Evolutionary conservation across 257 asterid species (phyloP), one percentile per base, ranked within the genome.

Genomic region (Rauvolfia tetraphylla): DNA sequence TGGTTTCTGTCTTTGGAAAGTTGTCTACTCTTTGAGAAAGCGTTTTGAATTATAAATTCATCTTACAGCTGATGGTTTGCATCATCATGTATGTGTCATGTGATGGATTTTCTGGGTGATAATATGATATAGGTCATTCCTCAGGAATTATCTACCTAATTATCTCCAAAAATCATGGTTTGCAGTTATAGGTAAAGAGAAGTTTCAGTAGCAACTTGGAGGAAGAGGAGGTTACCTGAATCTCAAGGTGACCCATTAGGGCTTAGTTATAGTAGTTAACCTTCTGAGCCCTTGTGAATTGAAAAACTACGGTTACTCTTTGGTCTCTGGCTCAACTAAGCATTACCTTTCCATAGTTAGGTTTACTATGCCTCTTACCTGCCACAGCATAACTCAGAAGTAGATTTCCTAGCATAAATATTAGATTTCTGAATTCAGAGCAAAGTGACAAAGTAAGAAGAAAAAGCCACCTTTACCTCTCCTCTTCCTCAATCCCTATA

Each of bases 71-170:
- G 27, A 68, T 22, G 3, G 59, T 53, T 29, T 41, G 38, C 41
- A 7, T 27, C 3, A 20, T 38, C 31, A 11, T 67, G 56, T 66
- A 36, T 59, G 17, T 67, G 51, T 51, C 48, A 23, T 70, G 71
- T 41, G 33, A 27, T 68, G 27, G 57, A 58, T 71, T 77, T 46
- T 77, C 4, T 33, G 29, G 33, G 72, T 67, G 2, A 67, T 38
- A n/a, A 38, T 23, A 20, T 57, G n/a, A 38, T 63, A n/a, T n/a
- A n/a, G n/a, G 10, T 23, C 54, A 23, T 72, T 8, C 23, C 38
- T 7, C 4, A 69, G 62, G 56, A 57, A 56, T 56, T 61, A 29
- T 6, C 11, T 77, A 14, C 29, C 75, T 75, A 33, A 44, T 59
- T 31, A 59, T 41, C 25, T 25, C 25, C 57, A 6, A 39, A n/a